Evolutionary conservation across 805 yeast genomes (phyloP), one percentile per base, ranked within the genome.

Genomic region (Vanderwaltozyma verrucispora): DNA sequence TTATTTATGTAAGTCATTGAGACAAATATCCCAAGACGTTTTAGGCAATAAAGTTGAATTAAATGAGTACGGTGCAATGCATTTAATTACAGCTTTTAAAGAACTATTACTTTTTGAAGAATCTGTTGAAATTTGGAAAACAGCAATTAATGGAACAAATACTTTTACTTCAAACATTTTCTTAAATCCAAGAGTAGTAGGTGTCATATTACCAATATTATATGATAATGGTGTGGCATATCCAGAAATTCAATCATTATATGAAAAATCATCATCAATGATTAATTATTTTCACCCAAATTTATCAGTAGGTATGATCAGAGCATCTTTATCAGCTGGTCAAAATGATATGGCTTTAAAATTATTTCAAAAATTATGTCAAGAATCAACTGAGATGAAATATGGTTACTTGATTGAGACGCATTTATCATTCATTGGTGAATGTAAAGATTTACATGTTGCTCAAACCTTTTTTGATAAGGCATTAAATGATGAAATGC

Each of bases 341-440:
- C 78, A 75, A 50, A 72, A 74, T 39, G 61, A 74, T 28, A 68
- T 72, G 40, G 92, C 87, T 2, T 62, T 83, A 40, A 71, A 69
- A 35, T 62, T 71, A 33, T 78, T 80, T 55, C 74, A 72, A 48
- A 68, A 68, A 29, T 59, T 81, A 41, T 72, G 78, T 45, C 62
- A 66, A 24, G 27, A 32, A 32, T 33, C 38, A 12, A 37, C 37
- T 24, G 33, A 40, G 17, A 30, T 25, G 37, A 43, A 41, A 25
- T 43, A 41, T 27, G 42, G 74, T 36, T 69, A 77, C 20, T 62
- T 80, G 55, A 68, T 77, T 21, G 81, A 79, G 56, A 77, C 82
- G 30, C 94, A 83, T 62, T 65, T 80, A 40, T 65, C 77, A 7
- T 82, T 83, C 49, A 77, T 83, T 53, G 88, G 89, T 26, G 73